A percentile compares a stretch with the other conserved stretches of the same genome.
Evolutionary conservation across 108 stramenopile species (phyloP).

Genomic region (Skeletonema costatum): DNA sequence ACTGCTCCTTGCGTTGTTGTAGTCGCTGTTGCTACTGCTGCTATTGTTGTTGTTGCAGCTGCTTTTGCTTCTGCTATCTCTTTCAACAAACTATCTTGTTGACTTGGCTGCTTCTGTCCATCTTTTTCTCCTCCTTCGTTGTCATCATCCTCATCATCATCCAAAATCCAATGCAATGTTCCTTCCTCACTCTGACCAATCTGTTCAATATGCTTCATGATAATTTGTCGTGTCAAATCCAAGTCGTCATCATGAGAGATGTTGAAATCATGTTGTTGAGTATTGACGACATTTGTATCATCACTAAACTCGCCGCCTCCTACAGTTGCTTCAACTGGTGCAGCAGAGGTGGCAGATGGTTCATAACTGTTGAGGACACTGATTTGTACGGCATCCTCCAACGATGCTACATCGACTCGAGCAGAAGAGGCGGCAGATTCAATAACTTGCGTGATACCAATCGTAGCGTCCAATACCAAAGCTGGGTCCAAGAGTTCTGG

Average conservation of each 20-base stretch:
- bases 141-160: neutral
- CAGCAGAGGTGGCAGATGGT: too few species aligned
- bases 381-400: too few species aligned
- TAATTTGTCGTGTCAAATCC: constrained; percentile 11
- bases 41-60: neutral
- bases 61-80: neutral
- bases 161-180: neutral
- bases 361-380: neutral
- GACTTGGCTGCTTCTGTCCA: neutral
- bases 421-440: neutral
- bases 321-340: neutral
- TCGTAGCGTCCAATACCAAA: neutral
- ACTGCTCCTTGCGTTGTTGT: neutral
- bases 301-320: too few species aligned
- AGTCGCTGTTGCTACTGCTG: neutral
- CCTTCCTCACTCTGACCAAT: neutral
- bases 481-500: constrained; percentile 5
- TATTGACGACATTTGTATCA: neutral
- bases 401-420: neutral
- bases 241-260: constrained; percentile 3
- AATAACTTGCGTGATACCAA: neutral
- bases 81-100: neutral
- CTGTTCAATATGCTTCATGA: constrained; percentile 11
- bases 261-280: neutral
- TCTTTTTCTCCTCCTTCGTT: neutral